phyloP scores from a whole-genome alignment of 2,329 filamentous ascomycete genomes.

The Chalara sp. region DNA sequence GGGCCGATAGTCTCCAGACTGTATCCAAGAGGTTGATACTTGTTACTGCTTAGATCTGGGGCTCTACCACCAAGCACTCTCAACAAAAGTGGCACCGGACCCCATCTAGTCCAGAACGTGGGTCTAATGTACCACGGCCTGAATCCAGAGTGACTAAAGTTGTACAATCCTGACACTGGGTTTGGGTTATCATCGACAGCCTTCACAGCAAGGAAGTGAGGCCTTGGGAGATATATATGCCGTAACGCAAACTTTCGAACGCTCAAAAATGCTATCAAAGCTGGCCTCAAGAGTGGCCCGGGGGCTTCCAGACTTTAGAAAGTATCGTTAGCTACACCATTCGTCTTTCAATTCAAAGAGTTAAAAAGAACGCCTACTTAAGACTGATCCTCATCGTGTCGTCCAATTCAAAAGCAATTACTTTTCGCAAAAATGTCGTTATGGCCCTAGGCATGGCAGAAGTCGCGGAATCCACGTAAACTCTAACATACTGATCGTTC shows the following conservation, averaged over 20 bases:
- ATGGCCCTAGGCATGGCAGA: slow-evolving; percentile 10
- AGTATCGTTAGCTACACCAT: neutral
- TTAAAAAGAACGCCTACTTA: slow-evolving; percentile 3
- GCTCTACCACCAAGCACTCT: slow-evolving; percentile 8
- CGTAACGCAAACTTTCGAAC: slow-evolving; percentile 9
- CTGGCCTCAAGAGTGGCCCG: slow-evolving; percentile 5
- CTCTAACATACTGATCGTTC: slow-evolving; percentile 34
- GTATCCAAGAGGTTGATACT: slow-evolving; percentile 10
- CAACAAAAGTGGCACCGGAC: slow-evolving; percentile 3
- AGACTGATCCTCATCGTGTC: slow-evolving; percentile 11
- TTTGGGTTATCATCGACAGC: slow-evolving; percentile 9
- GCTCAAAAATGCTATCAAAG: slow-evolving; percentile 1
- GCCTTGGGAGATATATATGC: slow-evolving; percentile 8
- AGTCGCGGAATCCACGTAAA: slow-evolving; percentile 31
- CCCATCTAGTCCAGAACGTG: slow-evolving; percentile 9
- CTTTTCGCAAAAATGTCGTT: slow-evolving; percentile 6
- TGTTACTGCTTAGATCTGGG: slow-evolving; percentile 7
- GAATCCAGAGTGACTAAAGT: slow-evolving; percentile 7
- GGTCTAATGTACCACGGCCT: slow-evolving; percentile 13
- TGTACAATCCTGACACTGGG: slow-evolving; percentile 11
- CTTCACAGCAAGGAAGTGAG: slow-evolving; percentile 7
- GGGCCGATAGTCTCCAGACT: slow-evolving; percentile 12
- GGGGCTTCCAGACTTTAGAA: slow-evolving; percentile 10
- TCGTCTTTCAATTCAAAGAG: neutral
- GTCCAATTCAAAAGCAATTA: slow-evolving; percentile 9